A percentile compares a stretch with the other conserved stretches of the same genome.
phyloP scores from a whole-genome alignment of 2,329 filamentous ascomycete genomes.

The Thyridium curvatum region DNA sequence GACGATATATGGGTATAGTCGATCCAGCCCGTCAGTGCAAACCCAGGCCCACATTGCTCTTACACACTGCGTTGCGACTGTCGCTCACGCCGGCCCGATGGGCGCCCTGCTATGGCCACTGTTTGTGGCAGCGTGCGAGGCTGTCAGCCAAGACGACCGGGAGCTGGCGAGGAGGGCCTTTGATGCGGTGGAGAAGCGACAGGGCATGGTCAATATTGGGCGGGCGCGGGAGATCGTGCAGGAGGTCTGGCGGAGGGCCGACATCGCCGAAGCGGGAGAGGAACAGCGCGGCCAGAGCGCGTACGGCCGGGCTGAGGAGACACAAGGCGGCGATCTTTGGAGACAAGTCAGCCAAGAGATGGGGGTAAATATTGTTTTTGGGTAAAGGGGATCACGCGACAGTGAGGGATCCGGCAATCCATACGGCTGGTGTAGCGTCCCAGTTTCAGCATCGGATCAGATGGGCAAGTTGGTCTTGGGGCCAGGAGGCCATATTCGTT shows the following conservation, averaged over 20 bases:
- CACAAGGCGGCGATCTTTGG: constrained; percentile 39
- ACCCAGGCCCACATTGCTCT: constrained; percentile 43
- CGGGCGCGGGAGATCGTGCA: constrained; percentile 54
- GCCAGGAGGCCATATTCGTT: too few relatives aligned
- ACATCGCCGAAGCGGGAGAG: constrained; percentile 17
- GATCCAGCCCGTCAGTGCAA: constrained; percentile 45
- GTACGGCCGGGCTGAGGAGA: neutral
- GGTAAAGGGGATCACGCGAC: constrained; percentile 24
- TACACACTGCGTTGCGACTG: constrained; percentile 47
- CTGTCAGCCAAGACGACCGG: constrained; percentile 40
- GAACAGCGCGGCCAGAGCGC: constrained; percentile 7
- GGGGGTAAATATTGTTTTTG: constrained; percentile 55
- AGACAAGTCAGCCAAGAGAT: constrained; percentile 50
- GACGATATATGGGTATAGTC: constrained; percentile 41
- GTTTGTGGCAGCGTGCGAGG: constrained; percentile 58
- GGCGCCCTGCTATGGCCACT: constrained; percentile 58
- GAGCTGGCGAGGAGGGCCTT: constrained; percentile 45
- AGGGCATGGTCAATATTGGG: constrained; percentile 61
- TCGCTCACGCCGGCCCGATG: constrained; percentile 52
- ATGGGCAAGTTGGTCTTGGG: neutral
- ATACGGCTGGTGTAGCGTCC: neutral
- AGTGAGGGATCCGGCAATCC: neutral
- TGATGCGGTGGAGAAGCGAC: constrained; percentile 43
- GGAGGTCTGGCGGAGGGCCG: constrained; percentile 54
- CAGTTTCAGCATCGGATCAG: neutral